Evolutionary conservation across 352 stramenopile species (phyloP), one percentile per base, ranked within the genome.

Genomic region (Pythium insidiosum): DNA sequence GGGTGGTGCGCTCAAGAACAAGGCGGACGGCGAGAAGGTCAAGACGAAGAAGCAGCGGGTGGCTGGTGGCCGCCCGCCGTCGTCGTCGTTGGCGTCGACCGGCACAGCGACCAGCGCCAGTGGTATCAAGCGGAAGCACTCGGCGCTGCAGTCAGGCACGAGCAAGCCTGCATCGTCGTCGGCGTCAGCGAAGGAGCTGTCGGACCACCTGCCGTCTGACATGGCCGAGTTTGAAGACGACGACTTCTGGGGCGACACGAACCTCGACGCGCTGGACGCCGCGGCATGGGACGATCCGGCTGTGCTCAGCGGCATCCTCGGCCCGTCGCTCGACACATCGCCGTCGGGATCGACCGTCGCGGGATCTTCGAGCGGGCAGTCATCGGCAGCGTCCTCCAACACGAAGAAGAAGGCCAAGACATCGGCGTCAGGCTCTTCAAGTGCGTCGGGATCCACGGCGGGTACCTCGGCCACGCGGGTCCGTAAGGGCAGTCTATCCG

Each of bases 201-300:
- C n/a, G n/a, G n/a, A n/a, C n/a, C n/a, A n/a, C n/a, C n/a, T n/a
- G n/a, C n/a, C n/a, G n/a, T n/a, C 73, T 3, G 76, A 89, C 21
- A 60, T 74, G 28, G 73, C 71, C 0, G 78, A 85, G 36, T 88
- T 91, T 46, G 76, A 76, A 33, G 81, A 94, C 39, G 78, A 91
- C 44, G 69, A 72, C 21, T 94, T 94, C 37, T 94, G 81, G 81
- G 81, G 81, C 11, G 76, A 91, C 35, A 91, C 81, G 7, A 91
- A 94, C 51, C 54, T 94, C 38, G 81, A 91, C 51, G 78, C 74
- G 5, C 50, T 94, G 20, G 81, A 94, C 61, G 83, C 81, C 5
- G 77, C 73, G 7, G 76, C 80, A 10, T 94, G 81, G 81, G 76
- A 94, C 36, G 81, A 94, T 34, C 58, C 74, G 2, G 71, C 68